Base-by-base conservation (phyloP, 2,329 filamentous ascomycete genomes). In the Arthrinium puccinioides region DNA sequence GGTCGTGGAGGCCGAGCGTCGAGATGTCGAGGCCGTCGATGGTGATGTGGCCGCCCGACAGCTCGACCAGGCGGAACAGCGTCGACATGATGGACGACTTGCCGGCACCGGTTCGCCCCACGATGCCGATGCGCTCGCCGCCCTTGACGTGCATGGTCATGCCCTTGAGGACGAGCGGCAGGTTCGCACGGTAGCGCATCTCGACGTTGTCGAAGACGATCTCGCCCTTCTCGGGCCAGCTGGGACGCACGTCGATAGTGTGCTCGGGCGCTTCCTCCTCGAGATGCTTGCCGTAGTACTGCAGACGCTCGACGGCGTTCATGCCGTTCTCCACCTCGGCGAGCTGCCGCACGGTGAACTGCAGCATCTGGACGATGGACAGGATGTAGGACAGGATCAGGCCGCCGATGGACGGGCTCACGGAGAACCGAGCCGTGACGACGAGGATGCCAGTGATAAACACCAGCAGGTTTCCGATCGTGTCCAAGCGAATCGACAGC, bases 241-340 rank as follows among this genome's bases (percentile, higher is more conserved):
- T 72, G 1, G 76, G 65, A 14, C 79, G 76, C 4, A 95, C 76
- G 5, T 88, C 76, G 33, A 81, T 59, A 28, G 86, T 82, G 51
- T 89, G 84, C 2, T 89, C 69, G 0, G 89, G 87, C 0, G 90
- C 87, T 60, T 97, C 92, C 55, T 95, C 84, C 45, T 94, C 88
- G 5, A 98, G 74, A 48, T 86, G 63, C 1, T 78, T 87, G 38
- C 87, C 89, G 57, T 97, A 97, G 65, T 94, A 87, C 56, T 88
- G 80, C 23, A 97, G 70, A 34, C 92, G 82, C 63, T 97, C 90
- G 0, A 94, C 92, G 0, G 89, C 82, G 58, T 96, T 97, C 90
- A 97, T 97, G 55, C 89, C 87, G 62, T 96, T 97, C 61, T 97
- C 90, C 8, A 97, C 87, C 60, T 96, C 90, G 19, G 90, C 90